phyloP scores from a whole-genome alignment of 805 yeast species.

The Lipomyces japonicus region DNA sequence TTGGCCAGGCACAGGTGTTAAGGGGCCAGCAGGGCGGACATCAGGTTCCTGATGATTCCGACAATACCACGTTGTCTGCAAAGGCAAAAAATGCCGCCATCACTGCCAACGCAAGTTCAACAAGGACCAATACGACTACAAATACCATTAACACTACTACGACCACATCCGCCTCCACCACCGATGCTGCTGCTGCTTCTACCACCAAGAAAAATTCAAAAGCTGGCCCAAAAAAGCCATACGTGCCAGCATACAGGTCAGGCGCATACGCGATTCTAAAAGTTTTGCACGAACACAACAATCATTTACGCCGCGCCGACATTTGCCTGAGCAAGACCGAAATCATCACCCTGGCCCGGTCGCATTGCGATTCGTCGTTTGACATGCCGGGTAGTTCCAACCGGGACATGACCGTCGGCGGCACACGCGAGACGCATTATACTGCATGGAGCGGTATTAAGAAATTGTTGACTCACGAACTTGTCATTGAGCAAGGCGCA shows the following conservation, averaged over 20 bases:
- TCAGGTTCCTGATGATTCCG: background rate
- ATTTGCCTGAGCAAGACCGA: conserved; percentile 64
- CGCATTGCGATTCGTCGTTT: conserved; percentile 31
- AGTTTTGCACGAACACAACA: conserved; percentile 45
- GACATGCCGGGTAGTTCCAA: conserved; percentile 13
- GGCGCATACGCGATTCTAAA: conserved; percentile 83
- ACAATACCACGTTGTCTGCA: background rate
- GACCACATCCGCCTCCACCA: conserved; percentile 2
- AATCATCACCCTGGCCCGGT: conserved; percentile 49
- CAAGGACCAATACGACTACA: background rate
- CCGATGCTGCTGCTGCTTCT: conserved; percentile 8
- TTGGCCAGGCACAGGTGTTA: conserved; percentile 2
- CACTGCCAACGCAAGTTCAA: background rate
- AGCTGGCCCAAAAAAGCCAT: conserved; percentile 39
- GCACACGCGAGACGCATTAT: conserved; percentile 45
- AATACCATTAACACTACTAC: conserved; percentile 2
- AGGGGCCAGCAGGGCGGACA: background rate
- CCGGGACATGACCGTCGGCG: conserved; percentile 15
- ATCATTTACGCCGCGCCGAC: conserved; percentile 31
- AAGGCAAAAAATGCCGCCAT: background rate
- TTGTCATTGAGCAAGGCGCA: conserved; percentile 16
- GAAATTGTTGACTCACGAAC: conserved; percentile 45
- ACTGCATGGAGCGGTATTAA: conserved; percentile 75
- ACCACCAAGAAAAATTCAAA: background rate
- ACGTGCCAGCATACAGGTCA: conserved; percentile 69